Conservation (phyloP, 2,329 filamentous ascomycete species). For the Paecilomyces sp. region DNA sequence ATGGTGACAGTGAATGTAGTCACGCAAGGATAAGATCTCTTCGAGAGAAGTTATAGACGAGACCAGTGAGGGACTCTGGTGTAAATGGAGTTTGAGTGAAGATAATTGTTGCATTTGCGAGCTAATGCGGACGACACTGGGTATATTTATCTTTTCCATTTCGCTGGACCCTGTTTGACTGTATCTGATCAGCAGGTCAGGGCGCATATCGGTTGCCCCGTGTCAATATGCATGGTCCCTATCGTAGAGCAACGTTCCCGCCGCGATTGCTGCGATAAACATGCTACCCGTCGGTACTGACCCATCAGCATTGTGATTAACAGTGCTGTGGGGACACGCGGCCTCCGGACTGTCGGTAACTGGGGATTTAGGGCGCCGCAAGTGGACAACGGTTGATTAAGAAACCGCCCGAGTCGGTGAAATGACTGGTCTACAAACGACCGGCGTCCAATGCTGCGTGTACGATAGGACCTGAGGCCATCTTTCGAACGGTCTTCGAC, state of each 20-base stretch:
- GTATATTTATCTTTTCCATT: neutral
- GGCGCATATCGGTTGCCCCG: neutral
- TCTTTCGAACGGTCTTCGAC: neutral
- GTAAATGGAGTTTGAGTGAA: neutral
- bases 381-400: conserved; percentile 6
- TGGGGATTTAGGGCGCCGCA: conserved; percentile 1
- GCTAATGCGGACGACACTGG: neutral
- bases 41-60: neutral
- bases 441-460: conserved; percentile 8
- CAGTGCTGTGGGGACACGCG: neutral
- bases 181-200: neutral
- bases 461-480: neutral
- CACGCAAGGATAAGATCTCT: neutral
- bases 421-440: conserved; percentile 2
- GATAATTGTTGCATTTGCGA: neutral
- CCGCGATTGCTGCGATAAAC: neutral
- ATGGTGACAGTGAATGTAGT: neutral
- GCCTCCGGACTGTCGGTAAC: neutral
- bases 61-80: neutral
- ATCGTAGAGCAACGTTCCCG: neutral
- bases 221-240: neutral
- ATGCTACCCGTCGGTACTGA: neutral
- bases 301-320: neutral
- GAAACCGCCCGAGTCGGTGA: conserved; percentile 8
- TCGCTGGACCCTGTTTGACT: neutral